phyloP scores from a whole-genome alignment of 176 grass and related monocot species.

The Pharus latifolius region DNA sequence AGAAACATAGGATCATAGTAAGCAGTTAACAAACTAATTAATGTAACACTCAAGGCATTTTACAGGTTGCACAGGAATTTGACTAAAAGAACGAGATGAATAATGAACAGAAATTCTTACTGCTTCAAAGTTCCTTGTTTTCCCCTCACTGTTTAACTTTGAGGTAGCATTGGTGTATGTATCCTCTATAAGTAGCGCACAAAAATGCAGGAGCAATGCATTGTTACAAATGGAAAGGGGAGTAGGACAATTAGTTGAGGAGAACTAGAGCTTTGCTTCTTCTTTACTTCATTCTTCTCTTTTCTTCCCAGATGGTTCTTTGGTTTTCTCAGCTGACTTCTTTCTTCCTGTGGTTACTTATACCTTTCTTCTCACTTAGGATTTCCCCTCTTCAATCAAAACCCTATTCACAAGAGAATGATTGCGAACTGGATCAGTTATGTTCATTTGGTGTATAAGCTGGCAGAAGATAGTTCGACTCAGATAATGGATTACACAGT shows the following conservation, averaged over 20 bases:
- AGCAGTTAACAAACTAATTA: background rate
- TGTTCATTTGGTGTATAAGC: background rate
- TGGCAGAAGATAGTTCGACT: background rate
- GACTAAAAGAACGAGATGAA: background rate
- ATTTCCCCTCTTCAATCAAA: conserved; percentile 15
- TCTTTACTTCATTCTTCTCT: conserved; percentile 47
- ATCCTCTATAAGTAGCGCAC: conserved; percentile 39
- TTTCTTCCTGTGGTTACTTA: conserved; percentile 34
- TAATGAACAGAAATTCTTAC: conserved; percentile 12
- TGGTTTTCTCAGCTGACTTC: conserved; percentile 19
- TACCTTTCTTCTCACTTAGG: conserved; percentile 37
- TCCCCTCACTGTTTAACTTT: background rate
- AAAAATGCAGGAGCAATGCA: conserved; percentile 13
- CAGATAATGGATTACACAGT: background rate
- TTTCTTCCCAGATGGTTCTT: conserved; percentile 37
- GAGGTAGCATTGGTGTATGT: conserved; percentile 4
- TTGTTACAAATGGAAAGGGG: background rate
- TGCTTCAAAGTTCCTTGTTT: background rate
- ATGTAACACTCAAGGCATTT: background rate
- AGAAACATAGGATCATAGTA: conserved; percentile 8
- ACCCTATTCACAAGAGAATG: background rate
- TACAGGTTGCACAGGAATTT: background rate
- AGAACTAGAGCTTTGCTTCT: conserved; percentile 25
- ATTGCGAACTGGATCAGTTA: background rate
- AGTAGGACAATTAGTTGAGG: conserved; percentile 1